Percentiles rank a stretch among this genome's conserved stretches.
These are phyloP conservation scores for Pachysandra terminalis DNA, from an alignment of 164 flowering plant species.

Conservation along the genomic window DNA sequence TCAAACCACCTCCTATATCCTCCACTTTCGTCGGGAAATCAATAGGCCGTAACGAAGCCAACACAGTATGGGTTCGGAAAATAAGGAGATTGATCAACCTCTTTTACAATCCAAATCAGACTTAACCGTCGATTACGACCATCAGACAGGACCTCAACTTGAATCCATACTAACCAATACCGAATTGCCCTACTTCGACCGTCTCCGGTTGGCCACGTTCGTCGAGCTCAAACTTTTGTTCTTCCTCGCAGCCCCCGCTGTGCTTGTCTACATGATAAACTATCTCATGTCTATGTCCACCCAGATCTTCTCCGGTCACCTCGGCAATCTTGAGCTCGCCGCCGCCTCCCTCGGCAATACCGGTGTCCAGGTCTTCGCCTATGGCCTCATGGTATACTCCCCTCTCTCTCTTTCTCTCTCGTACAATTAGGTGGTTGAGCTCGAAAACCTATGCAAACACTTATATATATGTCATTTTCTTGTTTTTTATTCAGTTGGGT, in stretches of 20 bases:
- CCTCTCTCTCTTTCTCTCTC: background rate
- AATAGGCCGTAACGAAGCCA: no score
- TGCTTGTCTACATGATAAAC: constrained; percentile 31
- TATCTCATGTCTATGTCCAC: constrained; percentile 26
- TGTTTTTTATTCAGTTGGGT: constrained; percentile 27
- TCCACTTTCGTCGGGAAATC: no score
- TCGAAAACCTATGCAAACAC: no score
- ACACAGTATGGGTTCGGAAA: background rate
- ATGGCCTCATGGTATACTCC: constrained; percentile 22
- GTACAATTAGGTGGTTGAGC: background rate
- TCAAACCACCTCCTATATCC: no score
- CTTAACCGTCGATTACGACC: background rate
- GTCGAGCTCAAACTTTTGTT: constrained; percentile 17
- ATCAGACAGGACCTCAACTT: background rate
- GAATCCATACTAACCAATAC: constrained; percentile 13
- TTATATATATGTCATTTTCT: no score
- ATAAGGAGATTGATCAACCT: background rate
- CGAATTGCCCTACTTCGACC: constrained; percentile 3
- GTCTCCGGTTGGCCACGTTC: constrained; percentile 11
- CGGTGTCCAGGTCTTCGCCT: constrained; percentile 25
- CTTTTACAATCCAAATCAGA: background rate
- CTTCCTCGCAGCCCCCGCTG: constrained; percentile 27
- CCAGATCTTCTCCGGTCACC: constrained; percentile 21
- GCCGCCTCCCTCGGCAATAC: constrained; percentile 24
- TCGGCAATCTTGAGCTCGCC: constrained; percentile 26